A percentile compares a stretch with the other conserved stretches of the same genome.
Conservation (phyloP, 805 yeast species). For the Tetrapisispora taiwanensis region DNA sequence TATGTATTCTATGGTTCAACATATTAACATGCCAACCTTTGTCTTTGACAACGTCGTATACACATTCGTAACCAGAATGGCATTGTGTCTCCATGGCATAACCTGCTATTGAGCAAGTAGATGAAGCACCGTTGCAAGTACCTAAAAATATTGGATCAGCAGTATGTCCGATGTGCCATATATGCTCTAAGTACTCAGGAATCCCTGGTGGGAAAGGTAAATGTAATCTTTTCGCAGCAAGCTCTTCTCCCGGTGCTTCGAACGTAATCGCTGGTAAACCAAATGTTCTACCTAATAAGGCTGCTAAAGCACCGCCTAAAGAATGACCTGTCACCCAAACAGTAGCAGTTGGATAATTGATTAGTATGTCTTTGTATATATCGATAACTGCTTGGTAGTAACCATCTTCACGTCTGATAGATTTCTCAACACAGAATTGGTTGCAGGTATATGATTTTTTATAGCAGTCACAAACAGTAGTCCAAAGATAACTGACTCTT, state of each 20-base stretch:
- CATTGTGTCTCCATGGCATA: slow-evolving; percentile 96
- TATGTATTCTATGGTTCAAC: slow-evolving; percentile 80
- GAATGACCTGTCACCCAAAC: slow-evolving; percentile 96
- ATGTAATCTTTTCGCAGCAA: slow-evolving; percentile 77
- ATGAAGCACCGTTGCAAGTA: slow-evolving; percentile 87
- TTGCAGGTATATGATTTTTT: slow-evolving; percentile 76
- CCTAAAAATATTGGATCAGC: slow-evolving; percentile 98
- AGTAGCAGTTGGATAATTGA: slow-evolving; percentile 54
- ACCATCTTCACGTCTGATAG: slow-evolving; percentile 60
- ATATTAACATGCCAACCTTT: slow-evolving; percentile 85
- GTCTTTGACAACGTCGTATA: slow-evolving; percentile 83
- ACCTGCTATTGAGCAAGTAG: slow-evolving; percentile 83
- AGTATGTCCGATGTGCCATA: slow-evolving; percentile 94
- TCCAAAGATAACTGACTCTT: slow-evolving; percentile 82
- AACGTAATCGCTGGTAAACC: slow-evolving; percentile 85
- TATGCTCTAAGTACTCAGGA: slow-evolving; percentile 63
- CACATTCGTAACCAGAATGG: slow-evolving; percentile 80
- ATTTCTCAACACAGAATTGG: slow-evolving; percentile 74
- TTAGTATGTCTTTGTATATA: slow-evolving; percentile 61
- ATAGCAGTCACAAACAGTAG: slow-evolving; percentile 91
- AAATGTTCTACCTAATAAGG: slow-evolving; percentile 75
- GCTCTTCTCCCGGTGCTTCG: slow-evolving; percentile 86
- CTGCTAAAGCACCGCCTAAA: slow-evolving; percentile 78
- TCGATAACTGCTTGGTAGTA: slow-evolving; percentile 75
- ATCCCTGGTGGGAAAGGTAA: slow-evolving; percentile 89